Evolutionary conservation across 1,284 basidiomycete genomes (phyloP).

Genomic region (Polyporus tsugae): DNA sequence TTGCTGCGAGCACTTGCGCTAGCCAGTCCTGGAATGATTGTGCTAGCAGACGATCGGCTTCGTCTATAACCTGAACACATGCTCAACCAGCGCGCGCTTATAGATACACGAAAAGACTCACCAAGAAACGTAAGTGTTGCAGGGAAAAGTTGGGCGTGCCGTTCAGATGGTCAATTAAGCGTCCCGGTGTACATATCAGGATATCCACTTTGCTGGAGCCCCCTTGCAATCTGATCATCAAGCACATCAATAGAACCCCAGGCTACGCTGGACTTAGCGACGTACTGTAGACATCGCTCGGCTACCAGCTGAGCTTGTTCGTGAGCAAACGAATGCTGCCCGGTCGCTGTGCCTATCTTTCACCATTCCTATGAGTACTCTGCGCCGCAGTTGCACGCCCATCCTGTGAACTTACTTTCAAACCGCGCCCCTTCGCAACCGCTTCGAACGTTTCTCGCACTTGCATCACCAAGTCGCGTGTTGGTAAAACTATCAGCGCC

Average conservation of each 20-base stretch:
- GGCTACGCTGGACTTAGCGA: neutral
- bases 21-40: slow-evolving; percentile 99
- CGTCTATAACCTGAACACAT: slow-evolving; percentile 85
- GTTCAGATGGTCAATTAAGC: slow-evolving; percentile 93
- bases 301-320: slow-evolving; percentile 80
- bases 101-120: slow-evolving; percentile 41
- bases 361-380: fast-evolving
- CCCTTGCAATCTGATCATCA: slow-evolving; percentile 59
- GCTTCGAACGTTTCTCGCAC: slow-evolving; percentile 93
- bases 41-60: slow-evolving; percentile 94
- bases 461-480: slow-evolving; percentile 94
- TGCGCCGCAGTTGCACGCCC: neutral
- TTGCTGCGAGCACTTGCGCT: slow-evolving; percentile 78
- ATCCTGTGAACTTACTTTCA: slow-evolving; percentile 66
- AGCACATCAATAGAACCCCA: neutral
- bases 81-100: neutral
- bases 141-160: slow-evolving; percentile 91
- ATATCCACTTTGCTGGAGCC: slow-evolving; percentile 94
- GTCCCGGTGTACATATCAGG: slow-evolving; percentile 94
- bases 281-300: slow-evolving; percentile 58
- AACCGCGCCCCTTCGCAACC: slow-evolving; percentile 83
- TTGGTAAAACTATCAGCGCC: slow-evolving; percentile 94
- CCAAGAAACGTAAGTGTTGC: slow-evolving; percentile 93
- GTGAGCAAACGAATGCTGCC: slow-evolving; percentile 85
- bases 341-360: slow-evolving; percentile 82